Evolutionary conservation across 2,329 filamentous ascomycete genomes (phyloP).

Genomic region (Fusarium acutatum): DNA sequence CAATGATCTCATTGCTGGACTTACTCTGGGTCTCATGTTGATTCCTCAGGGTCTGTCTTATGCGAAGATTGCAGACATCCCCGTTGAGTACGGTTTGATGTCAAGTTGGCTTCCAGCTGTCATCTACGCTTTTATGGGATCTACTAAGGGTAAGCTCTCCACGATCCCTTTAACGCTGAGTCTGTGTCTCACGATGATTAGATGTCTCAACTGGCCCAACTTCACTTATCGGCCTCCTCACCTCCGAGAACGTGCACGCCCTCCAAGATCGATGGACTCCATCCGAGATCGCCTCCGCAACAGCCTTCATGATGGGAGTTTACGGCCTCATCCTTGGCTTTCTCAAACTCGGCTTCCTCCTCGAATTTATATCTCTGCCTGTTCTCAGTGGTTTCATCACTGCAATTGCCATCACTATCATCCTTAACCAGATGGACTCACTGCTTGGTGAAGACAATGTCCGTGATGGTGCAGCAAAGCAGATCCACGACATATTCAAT

Average conservation of each 20-base stretch:
- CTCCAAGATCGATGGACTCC: conserved; percentile 60
- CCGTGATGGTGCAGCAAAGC: conserved; percentile 61
- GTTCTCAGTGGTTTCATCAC: conserved; percentile 73
- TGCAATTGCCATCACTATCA: conserved; percentile 71
- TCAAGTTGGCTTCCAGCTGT: conserved; percentile 67
- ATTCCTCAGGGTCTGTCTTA: conserved; percentile 71
- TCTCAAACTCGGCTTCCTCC: conserved; percentile 69
- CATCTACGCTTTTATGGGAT: conserved; percentile 68
- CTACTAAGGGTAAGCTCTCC: conserved; percentile 61
- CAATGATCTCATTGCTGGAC: conserved; percentile 68
- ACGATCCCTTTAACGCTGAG: neutral
- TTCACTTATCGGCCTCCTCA: conserved; percentile 70
- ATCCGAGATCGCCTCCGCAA: conserved; percentile 66
- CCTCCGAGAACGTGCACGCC: conserved; percentile 66
- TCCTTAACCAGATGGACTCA: conserved; percentile 69
- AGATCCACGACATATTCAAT: conserved; percentile 67
- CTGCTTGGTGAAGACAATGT: conserved; percentile 64
- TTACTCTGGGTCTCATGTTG: conserved; percentile 67
- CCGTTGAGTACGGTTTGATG: conserved; percentile 67
- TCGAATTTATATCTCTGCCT: conserved; percentile 72
- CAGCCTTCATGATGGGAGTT: conserved; percentile 70
- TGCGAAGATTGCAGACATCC: conserved; percentile 68
- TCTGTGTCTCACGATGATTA: conserved; percentile 34
- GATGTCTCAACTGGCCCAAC: conserved; percentile 71
- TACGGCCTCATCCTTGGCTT: conserved; percentile 67